phyloP scores from a whole-genome alignment of 129 eudicot species.

The Oenanthe sinensis region DNA sequence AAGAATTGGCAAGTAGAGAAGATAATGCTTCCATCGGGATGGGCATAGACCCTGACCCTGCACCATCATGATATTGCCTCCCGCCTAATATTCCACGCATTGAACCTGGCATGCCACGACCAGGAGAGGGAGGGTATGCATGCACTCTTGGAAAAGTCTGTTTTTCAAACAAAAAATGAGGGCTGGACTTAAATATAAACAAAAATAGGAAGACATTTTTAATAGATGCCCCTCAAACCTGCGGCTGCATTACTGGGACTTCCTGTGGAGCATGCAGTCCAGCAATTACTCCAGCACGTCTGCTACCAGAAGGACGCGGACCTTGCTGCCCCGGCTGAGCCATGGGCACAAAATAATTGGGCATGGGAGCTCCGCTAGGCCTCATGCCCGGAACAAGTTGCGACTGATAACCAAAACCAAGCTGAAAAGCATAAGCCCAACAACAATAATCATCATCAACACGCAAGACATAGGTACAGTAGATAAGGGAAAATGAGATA shows the following conservation, averaged over 20 bases:
- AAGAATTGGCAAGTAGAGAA: slow-evolving; percentile 74
- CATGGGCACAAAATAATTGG: slow-evolving; percentile 67
- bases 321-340: slow-evolving; percentile 86
- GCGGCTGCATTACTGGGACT: slow-evolving; percentile 63
- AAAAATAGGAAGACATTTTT: not conserved
- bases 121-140: slow-evolving; percentile 57
- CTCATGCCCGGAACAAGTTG: slow-evolving; percentile 89
- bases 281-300: slow-evolving; percentile 43
- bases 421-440: slow-evolving; percentile 27
- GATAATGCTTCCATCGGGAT: slow-evolving; percentile 78
- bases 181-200: not conserved
- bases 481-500: not conserved
- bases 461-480: not conserved
- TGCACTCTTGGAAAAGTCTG: slow-evolving; percentile 90
- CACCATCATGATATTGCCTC: slow-evolving; percentile 51
- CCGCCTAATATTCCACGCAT: slow-evolving; percentile 48
- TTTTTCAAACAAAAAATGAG: slow-evolving; percentile 1
- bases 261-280: slow-evolving; percentile 63
- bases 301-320: slow-evolving; percentile 55
- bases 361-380: slow-evolving; percentile 67
- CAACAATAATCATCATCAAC: not conserved
- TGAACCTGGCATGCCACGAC: slow-evolving; percentile 54
- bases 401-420: slow-evolving; percentile 90
- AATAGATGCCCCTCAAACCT: slow-evolving; percentile 36
- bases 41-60: slow-evolving; percentile 39